Percentiles rank a stretch among this genome's conserved stretches.
Conservation (phyloP, 345 rosid genomes). For the Lagerstroemia speciosa region DNA sequence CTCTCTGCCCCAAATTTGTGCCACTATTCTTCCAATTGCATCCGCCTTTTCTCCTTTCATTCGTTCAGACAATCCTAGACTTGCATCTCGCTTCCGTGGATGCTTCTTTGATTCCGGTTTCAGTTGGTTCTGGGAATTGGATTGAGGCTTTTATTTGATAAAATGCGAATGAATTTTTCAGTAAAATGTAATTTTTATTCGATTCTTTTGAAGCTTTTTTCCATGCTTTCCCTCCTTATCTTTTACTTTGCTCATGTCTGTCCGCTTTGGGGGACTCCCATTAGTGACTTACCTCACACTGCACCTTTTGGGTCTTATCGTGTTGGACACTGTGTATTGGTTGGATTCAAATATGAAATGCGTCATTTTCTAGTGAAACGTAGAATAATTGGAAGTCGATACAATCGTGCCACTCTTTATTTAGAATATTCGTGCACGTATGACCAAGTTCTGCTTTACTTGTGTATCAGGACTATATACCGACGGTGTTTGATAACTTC, state of each 20-base stretch:
- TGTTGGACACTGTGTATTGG: too few relatives aligned
- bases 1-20: neutral
- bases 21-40: neutral
- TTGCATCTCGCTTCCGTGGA: neutral
- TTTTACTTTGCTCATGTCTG: too few relatives aligned
- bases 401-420: too few relatives aligned
- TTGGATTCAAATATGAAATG: too few relatives aligned
- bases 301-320: too few relatives aligned
- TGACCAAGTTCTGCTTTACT: neutral
- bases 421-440: neutral
- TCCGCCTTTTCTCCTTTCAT: neutral
- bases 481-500: conserved; percentile 94
- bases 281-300: too few relatives aligned
- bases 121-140: neutral
- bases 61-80: neutral
- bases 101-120: neutral
- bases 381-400: too few relatives aligned
- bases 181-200: too few relatives aligned
- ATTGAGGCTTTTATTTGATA: neutral
- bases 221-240: too few relatives aligned
- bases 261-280: too few relatives aligned
- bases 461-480: conserved; percentile 76
- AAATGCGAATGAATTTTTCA: neutral
- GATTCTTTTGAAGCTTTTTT: too few relatives aligned
- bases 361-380: too few relatives aligned